phyloP scores from a whole-genome alignment of 345 rosid species.

The Viola odorata region DNA sequence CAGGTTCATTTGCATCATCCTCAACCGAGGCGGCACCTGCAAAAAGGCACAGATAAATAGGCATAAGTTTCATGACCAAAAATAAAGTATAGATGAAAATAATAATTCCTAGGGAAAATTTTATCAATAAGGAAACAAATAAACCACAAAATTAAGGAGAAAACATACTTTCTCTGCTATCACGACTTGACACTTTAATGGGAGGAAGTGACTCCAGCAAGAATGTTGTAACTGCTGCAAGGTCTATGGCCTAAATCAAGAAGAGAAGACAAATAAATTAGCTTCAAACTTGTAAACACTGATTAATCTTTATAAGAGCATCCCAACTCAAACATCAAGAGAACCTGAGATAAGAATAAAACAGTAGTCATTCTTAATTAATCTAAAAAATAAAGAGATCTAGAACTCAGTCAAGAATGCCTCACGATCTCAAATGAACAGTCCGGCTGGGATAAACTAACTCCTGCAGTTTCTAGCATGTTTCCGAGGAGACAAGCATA shows the following conservation, averaged over 20 bases:
- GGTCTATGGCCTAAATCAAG: constrained; percentile 61
- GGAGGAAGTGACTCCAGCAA: constrained; percentile 78
- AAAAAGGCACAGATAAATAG: constrained; percentile 9
- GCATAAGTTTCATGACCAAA: background rate
- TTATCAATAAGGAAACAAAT: background rate
- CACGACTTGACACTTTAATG: constrained; percentile 44
- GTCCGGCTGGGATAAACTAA: constrained; percentile 63
- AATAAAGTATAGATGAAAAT: background rate
- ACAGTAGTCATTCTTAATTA: constrained; percentile 1
- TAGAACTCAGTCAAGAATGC: background rate
- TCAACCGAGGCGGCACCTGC: constrained; percentile 57
- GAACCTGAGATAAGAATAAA: background rate
- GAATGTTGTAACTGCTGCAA: constrained; percentile 69
- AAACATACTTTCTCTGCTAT: constrained; percentile 53
- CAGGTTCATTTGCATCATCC: constrained; percentile 56
- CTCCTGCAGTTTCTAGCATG: constrained; percentile 72
- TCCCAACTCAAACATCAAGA: background rate
- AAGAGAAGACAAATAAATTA: constrained; percentile 11
- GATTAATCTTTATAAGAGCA: background rate
- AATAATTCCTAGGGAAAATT: background rate
- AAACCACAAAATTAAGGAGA: constrained; percentile 1
- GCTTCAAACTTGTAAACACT: background rate
- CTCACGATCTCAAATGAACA: constrained; percentile 84
- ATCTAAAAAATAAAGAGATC: constrained; percentile 2
- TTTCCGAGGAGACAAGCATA: constrained; percentile 93